phyloP scores from a whole-genome alignment of 208 protist genomes.

The Leishmania aethiopica region DNA sequence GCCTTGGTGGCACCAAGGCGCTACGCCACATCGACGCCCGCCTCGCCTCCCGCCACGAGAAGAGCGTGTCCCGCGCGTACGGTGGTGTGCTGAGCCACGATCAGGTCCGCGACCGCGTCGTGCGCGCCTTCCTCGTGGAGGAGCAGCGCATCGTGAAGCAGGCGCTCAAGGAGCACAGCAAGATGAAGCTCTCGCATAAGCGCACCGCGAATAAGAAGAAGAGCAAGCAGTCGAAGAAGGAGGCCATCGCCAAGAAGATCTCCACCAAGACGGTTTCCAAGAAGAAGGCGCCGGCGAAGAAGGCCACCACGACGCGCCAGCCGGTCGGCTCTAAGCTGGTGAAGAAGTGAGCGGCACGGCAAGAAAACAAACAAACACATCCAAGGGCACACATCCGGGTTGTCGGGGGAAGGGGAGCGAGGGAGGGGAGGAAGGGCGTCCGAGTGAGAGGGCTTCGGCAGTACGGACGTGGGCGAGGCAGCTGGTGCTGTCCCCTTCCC shows the following conservation, averaged over 20 bases:
- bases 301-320: conserved; percentile 26
- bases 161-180: conserved; percentile 72
- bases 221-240: conserved; percentile 52
- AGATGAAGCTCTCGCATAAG: conserved; percentile 69
- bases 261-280: conserved; percentile 45
- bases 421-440: neutral
- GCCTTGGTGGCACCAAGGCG: conserved; percentile 91
- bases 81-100: conserved; percentile 95
- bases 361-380: neutral
- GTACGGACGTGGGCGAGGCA: neutral
- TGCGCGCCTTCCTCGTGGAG: conserved; percentile 99
- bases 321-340: conserved; percentile 76
- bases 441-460: neutral
- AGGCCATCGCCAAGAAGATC: conserved; percentile 63
- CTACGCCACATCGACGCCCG: conserved; percentile 92
- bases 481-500: neutral
- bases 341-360: conserved; percentile 51
- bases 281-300: conserved; percentile 47
- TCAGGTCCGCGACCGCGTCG: conserved; percentile 96
- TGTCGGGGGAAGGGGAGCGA: neutral
- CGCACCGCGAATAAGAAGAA: conserved; percentile 74
- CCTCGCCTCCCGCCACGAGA: conserved; percentile 88
- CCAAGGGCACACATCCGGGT: neutral
- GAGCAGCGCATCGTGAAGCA: conserved; percentile 99
- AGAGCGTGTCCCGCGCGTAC: conserved; percentile 97